Conservation (phyloP, 176 grass and related monocot species). For the Cymbopogon citratus region DNA sequence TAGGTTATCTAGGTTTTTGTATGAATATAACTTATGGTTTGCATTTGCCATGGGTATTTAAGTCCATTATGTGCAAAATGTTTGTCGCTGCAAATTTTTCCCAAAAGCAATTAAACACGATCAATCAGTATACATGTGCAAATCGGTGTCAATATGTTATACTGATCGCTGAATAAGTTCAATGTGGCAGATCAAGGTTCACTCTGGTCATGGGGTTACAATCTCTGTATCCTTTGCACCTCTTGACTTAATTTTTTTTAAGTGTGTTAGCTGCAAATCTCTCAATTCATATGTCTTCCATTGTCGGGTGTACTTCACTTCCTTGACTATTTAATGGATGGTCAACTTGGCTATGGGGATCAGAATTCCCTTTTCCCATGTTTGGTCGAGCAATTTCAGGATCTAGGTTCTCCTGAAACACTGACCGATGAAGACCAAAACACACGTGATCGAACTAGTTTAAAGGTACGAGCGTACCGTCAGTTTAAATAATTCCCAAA, state of each 20-base stretch:
- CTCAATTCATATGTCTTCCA: not conserved
- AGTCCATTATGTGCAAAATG: not conserved
- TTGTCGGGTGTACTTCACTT: slow-evolving; percentile 6
- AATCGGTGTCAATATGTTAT: not conserved
- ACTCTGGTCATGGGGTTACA: slow-evolving; percentile 99
- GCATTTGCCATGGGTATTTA: not conserved
- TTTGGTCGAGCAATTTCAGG: slow-evolving; percentile 72
- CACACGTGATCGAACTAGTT: slow-evolving; percentile 2
- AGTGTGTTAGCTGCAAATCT: slow-evolving; percentile 1
- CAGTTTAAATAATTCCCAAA: not conserved
- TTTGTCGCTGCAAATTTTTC: not conserved
- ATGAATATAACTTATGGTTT: not conserved
- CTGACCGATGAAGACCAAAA: slow-evolving; percentile 32
- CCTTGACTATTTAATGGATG: slow-evolving; percentile 68
- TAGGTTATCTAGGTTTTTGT: slow-evolving; percentile 9
- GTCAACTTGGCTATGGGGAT: slow-evolving; percentile 73
- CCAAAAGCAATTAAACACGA: not conserved
- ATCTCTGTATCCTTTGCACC: slow-evolving; percentile 84
- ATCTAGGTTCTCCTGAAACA: slow-evolving; percentile 53
- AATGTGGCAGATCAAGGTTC: slow-evolving; percentile 79
- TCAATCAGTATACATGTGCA: not conserved
- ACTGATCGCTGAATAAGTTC: slow-evolving; percentile 25
- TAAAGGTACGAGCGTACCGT: slow-evolving; percentile 50
- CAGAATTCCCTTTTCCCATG: slow-evolving; percentile 72
- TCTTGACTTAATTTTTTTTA: not conserved